Conservation (phyloP, 106 monocot species). For the Allium sativum region DNA sequence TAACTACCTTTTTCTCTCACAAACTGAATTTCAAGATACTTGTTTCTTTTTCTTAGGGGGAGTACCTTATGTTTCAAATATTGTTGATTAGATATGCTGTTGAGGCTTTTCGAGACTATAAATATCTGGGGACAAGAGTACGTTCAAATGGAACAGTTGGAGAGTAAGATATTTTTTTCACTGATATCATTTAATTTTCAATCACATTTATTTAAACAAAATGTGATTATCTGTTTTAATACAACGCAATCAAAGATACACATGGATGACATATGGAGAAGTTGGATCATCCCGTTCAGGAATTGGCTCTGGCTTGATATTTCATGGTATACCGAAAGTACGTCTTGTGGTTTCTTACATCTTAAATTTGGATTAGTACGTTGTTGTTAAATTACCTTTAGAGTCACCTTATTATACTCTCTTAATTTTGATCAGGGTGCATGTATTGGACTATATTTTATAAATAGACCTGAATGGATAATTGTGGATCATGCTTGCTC, state of each 20-base stretch:
- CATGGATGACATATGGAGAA: conserved; percentile 99
- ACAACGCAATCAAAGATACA: conserved; percentile 47
- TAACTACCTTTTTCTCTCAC: conserved; percentile 22
- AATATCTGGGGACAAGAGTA: conserved; percentile 82
- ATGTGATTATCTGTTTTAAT: not conserved
- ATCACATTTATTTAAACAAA: not conserved
- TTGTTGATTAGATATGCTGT: conserved; percentile 52
- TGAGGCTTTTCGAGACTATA: conserved; percentile 64
- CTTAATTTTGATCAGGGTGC: conserved; percentile 38
- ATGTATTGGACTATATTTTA: conserved; percentile 80
- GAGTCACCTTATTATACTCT: not conserved
- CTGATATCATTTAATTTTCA: not conserved
- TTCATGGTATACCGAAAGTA: conserved; percentile 73
- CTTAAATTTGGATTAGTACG: not conserved
- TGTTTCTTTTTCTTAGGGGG: not conserved
- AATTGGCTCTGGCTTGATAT: conserved; percentile 78
- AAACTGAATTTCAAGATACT: not conserved
- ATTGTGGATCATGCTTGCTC: conserved; percentile 96
- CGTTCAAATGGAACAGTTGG: conserved; percentile 80
- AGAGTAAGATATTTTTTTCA: conserved; percentile 32
- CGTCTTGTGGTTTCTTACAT: conserved; percentile 8
- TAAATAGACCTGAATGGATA: conserved; percentile 93
- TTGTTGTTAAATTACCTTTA: too few species aligned
- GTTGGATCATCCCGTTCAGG: conserved; percentile 62
- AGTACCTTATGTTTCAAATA: not conserved